phyloP scores from a whole-genome alignment of 768 basidiomycete genomes.

The Leccinum uliginosum region DNA sequence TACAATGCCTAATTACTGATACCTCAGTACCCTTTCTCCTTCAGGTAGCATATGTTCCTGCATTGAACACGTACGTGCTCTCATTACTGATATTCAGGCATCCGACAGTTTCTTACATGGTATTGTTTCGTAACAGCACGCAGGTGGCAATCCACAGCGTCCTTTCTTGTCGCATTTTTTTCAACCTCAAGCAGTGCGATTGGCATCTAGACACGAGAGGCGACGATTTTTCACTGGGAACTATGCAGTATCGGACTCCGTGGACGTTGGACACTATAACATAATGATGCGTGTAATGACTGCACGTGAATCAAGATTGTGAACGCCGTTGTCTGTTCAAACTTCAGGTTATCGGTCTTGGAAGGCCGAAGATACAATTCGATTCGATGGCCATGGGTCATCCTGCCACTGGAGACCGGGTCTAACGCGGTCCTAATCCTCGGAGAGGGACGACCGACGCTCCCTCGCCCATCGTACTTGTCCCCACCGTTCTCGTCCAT shows the following conservation, averaged over 20 bases:
- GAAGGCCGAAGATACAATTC: too few species aligned
- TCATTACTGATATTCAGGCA: background rate
- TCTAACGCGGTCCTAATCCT: too few species aligned
- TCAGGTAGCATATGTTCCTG: slow-evolving; percentile 14
- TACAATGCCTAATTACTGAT: background rate
- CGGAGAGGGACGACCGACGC: too few species aligned
- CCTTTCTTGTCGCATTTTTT: slow-evolving; percentile 9
- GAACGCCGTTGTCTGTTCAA: too few species aligned
- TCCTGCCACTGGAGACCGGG: too few species aligned
- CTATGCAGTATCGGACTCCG: slow-evolving; percentile 1
- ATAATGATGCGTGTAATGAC: background rate
- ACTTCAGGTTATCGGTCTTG: too few species aligned
- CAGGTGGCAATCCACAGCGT: slow-evolving; percentile 28
- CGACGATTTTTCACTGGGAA: background rate
- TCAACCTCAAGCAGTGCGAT: slow-evolving; percentile 16
- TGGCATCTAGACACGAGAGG: background rate
- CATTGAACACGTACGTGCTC: slow-evolving; percentile 21
- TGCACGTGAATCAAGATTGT: too few species aligned
- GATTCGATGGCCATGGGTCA: too few species aligned
- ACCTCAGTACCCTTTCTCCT: background rate
- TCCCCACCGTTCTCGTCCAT: background rate
- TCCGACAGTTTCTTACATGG: background rate
- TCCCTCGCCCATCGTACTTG: too few species aligned
- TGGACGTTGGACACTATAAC: background rate
- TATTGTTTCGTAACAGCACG: slow-evolving; percentile 10